Conservation (phyloP, 805 yeast species). For the Brettanomyces anomalus region DNA sequence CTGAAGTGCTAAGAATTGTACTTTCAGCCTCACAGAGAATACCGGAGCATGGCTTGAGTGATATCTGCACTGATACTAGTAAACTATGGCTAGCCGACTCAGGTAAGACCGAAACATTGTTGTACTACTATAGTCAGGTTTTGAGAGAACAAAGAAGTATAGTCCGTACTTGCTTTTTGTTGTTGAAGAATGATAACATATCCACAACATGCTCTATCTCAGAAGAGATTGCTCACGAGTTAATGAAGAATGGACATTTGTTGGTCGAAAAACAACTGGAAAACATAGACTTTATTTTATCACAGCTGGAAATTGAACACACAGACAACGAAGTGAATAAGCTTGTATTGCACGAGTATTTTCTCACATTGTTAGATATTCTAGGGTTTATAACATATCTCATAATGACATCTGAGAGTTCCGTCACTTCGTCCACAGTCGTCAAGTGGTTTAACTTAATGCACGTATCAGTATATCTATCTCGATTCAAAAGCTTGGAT, state of each 20-base stretch:
- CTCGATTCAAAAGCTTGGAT: constrained; percentile 13
- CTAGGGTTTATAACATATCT: constrained; percentile 19
- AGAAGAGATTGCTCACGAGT: constrained; percentile 30
- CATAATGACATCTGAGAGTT: constrained; percentile 16
- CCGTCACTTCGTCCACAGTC: constrained; percentile 24
- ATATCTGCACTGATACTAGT: constrained; percentile 10
- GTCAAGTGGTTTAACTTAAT: constrained; percentile 49
- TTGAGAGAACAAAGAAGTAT: constrained; percentile 44
- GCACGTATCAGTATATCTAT: constrained; percentile 22
- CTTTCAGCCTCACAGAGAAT: constrained; percentile 28
- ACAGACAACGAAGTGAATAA: constrained; percentile 8
- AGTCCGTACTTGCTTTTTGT: constrained; percentile 32
- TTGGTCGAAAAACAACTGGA: constrained; percentile 26
- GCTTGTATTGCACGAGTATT: constrained; percentile 11
- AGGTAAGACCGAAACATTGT: constrained; percentile 27
- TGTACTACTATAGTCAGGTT: constrained; percentile 30
- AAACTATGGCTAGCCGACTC: constrained; percentile 16
- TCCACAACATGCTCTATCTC: constrained; percentile 1
- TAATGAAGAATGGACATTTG: constrained; percentile 16
- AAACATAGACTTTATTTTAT: constrained; percentile 7
- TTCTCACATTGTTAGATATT: constrained; percentile 14
- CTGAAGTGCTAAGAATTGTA: constrained; percentile 43
- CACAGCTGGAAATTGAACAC: constrained; percentile 1
- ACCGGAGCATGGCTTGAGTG: constrained; percentile 24
- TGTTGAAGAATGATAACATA: constrained; percentile 23